Percentiles rank a stretch among this genome's conserved stretches.
Evolutionary conservation across 1,139 yeast species (phyloP).

Genomic region (Wickerhamiella infanticola): DNA sequence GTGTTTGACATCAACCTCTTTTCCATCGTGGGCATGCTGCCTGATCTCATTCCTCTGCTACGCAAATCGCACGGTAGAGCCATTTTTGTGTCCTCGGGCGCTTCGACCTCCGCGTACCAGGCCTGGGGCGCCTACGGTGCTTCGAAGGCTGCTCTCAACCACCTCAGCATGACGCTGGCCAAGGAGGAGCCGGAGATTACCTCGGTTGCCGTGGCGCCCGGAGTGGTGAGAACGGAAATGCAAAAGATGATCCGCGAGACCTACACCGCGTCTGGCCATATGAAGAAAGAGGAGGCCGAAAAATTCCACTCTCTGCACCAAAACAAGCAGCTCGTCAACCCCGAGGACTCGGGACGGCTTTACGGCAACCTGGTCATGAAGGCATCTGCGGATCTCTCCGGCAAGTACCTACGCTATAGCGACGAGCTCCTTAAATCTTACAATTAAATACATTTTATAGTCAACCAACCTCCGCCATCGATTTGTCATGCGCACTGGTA

Average conservation of each 20-base stretch:
- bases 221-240: conserved; percentile 84
- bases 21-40: conserved; percentile 49
- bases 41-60: conserved; percentile 41
- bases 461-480: background rate
- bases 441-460: background rate
- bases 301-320: conserved; percentile 46
- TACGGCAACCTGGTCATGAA: conserved; percentile 46
- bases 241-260: conserved; percentile 57
- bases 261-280: conserved; percentile 34
- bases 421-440: background rate
- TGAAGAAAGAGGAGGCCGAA: conserved; percentile 39
- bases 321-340: conserved; percentile 40
- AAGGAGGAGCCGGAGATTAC: conserved; percentile 46
- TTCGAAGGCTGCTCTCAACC: conserved; percentile 80
- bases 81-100: conserved; percentile 77
- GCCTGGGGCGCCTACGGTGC: conserved; percentile 85
- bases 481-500: background rate
- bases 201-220: conserved; percentile 72
- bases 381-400: conserved; percentile 33
- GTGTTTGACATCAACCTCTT: conserved; percentile 68
- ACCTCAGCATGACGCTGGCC: conserved; percentile 48
- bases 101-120: conserved; percentile 45
- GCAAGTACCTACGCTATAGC: conserved; percentile 38
- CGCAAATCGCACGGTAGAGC: conserved; percentile 43
- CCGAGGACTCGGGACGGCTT: conserved; percentile 55